Base-by-base conservation (phyloP, 2,329 filamentous ascomycete species). In the Cercospora zeina region DNA sequence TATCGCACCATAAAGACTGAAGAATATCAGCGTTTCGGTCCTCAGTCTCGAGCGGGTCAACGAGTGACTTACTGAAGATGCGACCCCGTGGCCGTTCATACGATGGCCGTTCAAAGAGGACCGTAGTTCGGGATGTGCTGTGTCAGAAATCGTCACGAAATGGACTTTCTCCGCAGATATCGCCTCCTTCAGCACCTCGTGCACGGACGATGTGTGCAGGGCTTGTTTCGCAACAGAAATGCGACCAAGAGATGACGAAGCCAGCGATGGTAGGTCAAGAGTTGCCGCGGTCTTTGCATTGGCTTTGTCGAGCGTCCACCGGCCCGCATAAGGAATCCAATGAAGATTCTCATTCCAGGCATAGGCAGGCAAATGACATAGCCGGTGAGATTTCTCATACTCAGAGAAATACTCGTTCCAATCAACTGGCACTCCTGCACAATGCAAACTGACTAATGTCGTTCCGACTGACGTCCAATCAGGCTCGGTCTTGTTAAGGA, bases 381-480 rank as follows among this genome's bases (percentile, higher is more conserved):
- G 0, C 75, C 73, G 39, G 30, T 62, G 0, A 76, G 73, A 14
- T 79, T 68, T 34, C 76, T 73, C 67, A 76, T 77, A 79, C 75
- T 81, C 10, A 73, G 71, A 73, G 30, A 81, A 74, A 66, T 82
- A 86, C 70, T 86, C 86, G 53, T 81, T 80, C 85, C 86, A 90
- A 66, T 85, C 76, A 21, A 90, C 74, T 2, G 79, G 74, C 1
- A 86, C 67, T 0, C 87, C 87, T 1, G 75, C 77, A 1, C 71
- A 71, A 71, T 89, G 81, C 0, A 90, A 75, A 0, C 78, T 74
- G 58, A 77, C 77, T 34, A 86, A 71, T 56, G 73, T 81, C 4
- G 71, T 67, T 2, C 79, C 74, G 1, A 88, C 70, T 0, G 81
- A 83, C 65, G 78, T 80, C 77, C 82, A 86, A 39, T 58, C n/a